Evolutionary conservation across 2,329 filamentous ascomycete species (phyloP), one percentile per base, ranked within the genome.

Genomic region (Pseudocercospora musae): DNA sequence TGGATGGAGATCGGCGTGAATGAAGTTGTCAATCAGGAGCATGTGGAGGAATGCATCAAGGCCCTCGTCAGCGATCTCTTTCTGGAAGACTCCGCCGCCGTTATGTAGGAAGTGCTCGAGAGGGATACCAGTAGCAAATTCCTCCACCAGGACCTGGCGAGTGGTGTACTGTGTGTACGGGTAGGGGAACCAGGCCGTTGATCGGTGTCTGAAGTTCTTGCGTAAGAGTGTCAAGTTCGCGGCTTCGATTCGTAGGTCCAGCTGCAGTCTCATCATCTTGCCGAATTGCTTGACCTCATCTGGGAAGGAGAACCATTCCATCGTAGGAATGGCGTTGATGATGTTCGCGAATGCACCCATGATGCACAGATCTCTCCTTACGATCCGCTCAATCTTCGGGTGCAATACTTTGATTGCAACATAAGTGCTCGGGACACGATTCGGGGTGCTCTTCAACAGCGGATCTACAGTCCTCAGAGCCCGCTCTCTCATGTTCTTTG

Each of bases 191-290:
- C 91, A 96, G n/a, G 92, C 93, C 0, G 94, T 97, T 1, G 90
- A 90, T 49, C 95, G 86, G 62, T 92, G 85, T 70, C 89, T 90
- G 81, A 99, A 99, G 74, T 97, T 91, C 70, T 89, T 88, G 57
- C 95, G 88, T 81, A 99, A 98, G 13, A 89, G 87, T 21, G 88
- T 87, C 2, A 99, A 81, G 71, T 99, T 99, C 40, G 93, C 89
- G 1, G 92, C 89, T 76, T 99, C 95, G 64, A 98, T 98, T 57
- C 95, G 89, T 37, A 99, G 83, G 76, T 99, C 95, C 2, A 99
- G 82, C 75, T 99, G 95, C n/a, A 98, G 81, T 71, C 89, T 89
- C 95, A 99, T 99, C 95, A 99, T 99, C 74, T 96, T 90, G 23
- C 93, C 94, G 73, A 99, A 99, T 72, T 98, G 92, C 13, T 83